Conservation (phyloP, 768 basidiomycete genomes). For the Russula ochroleuca region DNA sequence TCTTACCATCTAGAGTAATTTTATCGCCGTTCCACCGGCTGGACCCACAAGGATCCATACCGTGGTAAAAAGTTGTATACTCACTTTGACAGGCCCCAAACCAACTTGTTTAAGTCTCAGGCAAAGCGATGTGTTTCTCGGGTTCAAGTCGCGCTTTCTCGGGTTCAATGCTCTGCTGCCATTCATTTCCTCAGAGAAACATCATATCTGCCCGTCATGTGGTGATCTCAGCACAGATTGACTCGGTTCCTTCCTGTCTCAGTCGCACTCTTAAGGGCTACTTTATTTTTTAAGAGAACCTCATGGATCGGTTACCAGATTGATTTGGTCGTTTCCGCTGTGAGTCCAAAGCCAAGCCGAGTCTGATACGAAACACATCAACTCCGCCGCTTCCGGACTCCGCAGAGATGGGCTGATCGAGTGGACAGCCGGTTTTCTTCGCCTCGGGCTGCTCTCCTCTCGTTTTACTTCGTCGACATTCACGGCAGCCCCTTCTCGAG, state of each 20-base stretch:
- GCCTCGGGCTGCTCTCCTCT: constrained; percentile 29
- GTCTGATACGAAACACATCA: constrained; percentile 18
- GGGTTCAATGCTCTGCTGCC: neutral
- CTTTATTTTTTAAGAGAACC: constrained; percentile 13
- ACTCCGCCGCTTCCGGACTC: constrained; percentile 30
- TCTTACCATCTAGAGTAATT: neutral
- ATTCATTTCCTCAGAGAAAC: neutral
- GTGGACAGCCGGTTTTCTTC: constrained; percentile 31
- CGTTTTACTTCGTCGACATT: constrained; percentile 30
- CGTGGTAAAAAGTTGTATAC: neutral
- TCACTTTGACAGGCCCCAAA: neutral
- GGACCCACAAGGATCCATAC: constrained; percentile 36
- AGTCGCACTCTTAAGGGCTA: constrained; percentile 8
- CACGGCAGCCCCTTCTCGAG: neutral
- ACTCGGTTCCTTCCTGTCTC: constrained; percentile 13
- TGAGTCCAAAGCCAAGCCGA: neutral
- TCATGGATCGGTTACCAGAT: constrained; percentile 19
- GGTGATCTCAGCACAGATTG: neutral
- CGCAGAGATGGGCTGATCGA: constrained; percentile 24
- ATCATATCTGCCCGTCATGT: neutral
- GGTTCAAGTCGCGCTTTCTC: neutral
- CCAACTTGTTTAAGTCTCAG: neutral
- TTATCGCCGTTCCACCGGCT: neutral
- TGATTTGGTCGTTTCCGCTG: constrained; percentile 23
- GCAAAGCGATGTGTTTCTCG: neutral